Base-by-base conservation (phyloP, 2,329 filamentous ascomycete genomes). In the Colletotrichum sp. region DNA sequence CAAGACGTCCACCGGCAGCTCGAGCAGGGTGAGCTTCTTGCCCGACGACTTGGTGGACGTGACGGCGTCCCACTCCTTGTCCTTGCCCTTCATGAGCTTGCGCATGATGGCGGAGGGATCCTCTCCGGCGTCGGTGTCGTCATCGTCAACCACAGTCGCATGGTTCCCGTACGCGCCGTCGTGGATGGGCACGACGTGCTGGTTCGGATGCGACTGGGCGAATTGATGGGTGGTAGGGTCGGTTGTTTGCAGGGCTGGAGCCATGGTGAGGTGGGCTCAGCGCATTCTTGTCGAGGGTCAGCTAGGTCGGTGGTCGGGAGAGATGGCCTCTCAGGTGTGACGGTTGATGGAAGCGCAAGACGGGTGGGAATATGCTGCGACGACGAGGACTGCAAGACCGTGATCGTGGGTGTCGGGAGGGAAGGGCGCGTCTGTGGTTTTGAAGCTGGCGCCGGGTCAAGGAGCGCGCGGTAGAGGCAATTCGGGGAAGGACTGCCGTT, bases 1-100 rank as follows among this genome's bases (percentile, higher is more conserved):
- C 59, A 97, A 85, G 24, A 97, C 90, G 82, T 97, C 95, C 75
- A 96, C 88, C 2, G 95, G 95, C 24, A 97, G 88, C 81, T 96
- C 94, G 30, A 97, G 87, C 64, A 97, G 86, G 44, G 89, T 89
- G 76, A 95, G 86, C 30, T 77, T 77, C 28, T 77, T 78, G n/a
- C 72, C 75, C 24, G 62, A 28, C 28, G 67, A 65, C 24, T 57
- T 60, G 62, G 34, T 70, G 39, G 75, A 77, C 87, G 91, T 82
- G 86, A 94, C 84, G 88, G 91, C 84, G 91, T 94, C 87, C 91
- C 90, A 83, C 93, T 94, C 87, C 88, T 91, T 83, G 86, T 95
- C 81, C 89, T 94, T 84, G 88, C 92, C 84, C 81, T 91, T 91
- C 75, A 90, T 83, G 65, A 88, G 82, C 75, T 85, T 88, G 65